Conservation (phyloP, 2,329 filamentous ascomycete genomes). For the Saccharata proteae region DNA sequence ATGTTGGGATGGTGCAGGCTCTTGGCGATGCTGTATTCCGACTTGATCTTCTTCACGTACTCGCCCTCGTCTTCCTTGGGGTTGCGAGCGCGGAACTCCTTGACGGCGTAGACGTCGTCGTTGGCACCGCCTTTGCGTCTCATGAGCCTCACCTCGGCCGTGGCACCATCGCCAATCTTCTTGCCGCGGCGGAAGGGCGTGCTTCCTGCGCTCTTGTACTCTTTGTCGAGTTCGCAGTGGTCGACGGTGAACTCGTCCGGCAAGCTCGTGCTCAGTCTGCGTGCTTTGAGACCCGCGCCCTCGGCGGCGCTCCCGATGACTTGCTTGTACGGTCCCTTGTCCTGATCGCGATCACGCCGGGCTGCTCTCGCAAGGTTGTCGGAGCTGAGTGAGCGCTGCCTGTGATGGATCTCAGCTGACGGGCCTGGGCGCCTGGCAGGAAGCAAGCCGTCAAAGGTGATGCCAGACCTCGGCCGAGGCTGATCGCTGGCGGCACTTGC, state of each 20-base stretch:
- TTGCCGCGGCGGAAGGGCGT: slow-evolving; percentile 62
- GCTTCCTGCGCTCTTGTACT: slow-evolving; percentile 55
- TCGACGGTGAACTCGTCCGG: slow-evolving; percentile 66
- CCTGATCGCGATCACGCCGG: slow-evolving; percentile 13
- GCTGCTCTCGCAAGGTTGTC: slow-evolving; percentile 18
- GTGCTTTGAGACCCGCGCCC: slow-evolving; percentile 65
- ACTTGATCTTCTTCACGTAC: slow-evolving; percentile 82
- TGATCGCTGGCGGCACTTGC: background rate
- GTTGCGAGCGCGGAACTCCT: slow-evolving; percentile 70
- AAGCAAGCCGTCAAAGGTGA: slow-evolving; percentile 6
- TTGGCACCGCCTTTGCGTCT: slow-evolving; percentile 47
- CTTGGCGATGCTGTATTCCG: slow-evolving; percentile 79
- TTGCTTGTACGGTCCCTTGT: slow-evolving; percentile 15
- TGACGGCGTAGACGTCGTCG: slow-evolving; percentile 65
- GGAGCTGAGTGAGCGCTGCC: slow-evolving; percentile 22
- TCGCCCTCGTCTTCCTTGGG: slow-evolving; percentile 57
- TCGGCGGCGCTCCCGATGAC: slow-evolving; percentile 38
- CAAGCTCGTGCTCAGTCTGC: slow-evolving; percentile 62
- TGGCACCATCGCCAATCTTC: slow-evolving; percentile 69
- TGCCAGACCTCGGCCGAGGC: background rate
- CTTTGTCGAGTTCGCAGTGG: slow-evolving; percentile 53
- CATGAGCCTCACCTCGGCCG: slow-evolving; percentile 74
- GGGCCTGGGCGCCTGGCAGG: slow-evolving; percentile 9
- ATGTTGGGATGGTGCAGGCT: slow-evolving; percentile 79
- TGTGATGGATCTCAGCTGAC: slow-evolving; percentile 7